A percentile compares a stretch with the other conserved stretches of the same genome.
These are phyloP conservation scores for Paraglomus brasilianum DNA, from an alignment of 192 early-diverging fungal genomes.

Conservation along the genomic window DNA sequence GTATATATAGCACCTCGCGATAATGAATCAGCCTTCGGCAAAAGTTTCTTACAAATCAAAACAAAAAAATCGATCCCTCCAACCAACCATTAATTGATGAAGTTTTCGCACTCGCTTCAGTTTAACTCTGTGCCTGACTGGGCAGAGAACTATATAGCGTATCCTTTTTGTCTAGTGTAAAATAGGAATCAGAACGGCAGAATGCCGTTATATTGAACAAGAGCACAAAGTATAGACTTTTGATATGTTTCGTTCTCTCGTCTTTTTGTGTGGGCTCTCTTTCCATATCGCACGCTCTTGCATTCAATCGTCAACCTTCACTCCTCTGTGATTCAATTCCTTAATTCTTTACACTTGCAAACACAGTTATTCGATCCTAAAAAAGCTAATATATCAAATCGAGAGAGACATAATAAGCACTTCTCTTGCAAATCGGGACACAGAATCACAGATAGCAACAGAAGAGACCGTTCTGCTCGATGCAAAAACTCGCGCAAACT, in stretches of 20 bases:
- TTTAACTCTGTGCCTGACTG: conserved; percentile 89
- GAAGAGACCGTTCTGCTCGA: conserved; percentile 40
- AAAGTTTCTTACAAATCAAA: no score
- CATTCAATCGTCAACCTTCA: neutral
- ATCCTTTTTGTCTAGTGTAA: conserved; percentile 30
- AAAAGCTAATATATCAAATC: conserved; percentile 74
- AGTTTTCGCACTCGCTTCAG: conserved; percentile 90
- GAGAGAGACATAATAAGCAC: conserved; percentile 61
- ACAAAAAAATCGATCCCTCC: no score
- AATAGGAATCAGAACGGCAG: neutral
- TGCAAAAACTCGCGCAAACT: conserved; percentile 42
- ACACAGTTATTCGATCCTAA: conserved; percentile 67
- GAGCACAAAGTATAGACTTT: neutral
- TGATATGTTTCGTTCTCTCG: neutral
- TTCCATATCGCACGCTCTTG: neutral
- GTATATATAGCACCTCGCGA: no score
- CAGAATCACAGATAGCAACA: conserved; percentile 32
- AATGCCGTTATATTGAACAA: neutral
- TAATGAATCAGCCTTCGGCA: no score
- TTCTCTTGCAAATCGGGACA: conserved; percentile 32
- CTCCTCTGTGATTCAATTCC: neutral
- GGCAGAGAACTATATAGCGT: conserved; percentile 77
- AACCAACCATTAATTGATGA: conserved; percentile 54
- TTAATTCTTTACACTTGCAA: neutral
- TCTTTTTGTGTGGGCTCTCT: conserved; percentile 16